These are phyloP conservation scores for Fusarium vanettenii DNA, from an alignment of 2,329 filamentous ascomycete genomes.

Conservation along the genomic window DNA sequence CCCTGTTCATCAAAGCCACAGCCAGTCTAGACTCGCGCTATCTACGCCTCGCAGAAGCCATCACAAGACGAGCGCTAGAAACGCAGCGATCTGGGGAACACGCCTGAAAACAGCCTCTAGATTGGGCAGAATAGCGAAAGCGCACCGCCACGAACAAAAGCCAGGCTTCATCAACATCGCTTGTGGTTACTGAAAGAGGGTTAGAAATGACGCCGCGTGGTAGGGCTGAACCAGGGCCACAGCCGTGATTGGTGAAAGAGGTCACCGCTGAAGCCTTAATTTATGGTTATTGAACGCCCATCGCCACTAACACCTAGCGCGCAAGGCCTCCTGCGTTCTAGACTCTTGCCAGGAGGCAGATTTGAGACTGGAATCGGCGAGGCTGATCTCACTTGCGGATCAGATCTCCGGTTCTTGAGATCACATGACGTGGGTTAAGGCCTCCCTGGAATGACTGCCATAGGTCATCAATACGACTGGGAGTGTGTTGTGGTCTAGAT, in stretches of 20 bases:
- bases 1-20: background rate
- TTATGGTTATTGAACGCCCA: slow-evolving; percentile 15
- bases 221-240: background rate
- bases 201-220: background rate
- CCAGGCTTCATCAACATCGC: background rate
- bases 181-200: background rate
- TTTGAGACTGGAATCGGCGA: background rate
- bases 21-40: background rate
- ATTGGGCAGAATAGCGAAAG: background rate
- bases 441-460: too few species aligned
- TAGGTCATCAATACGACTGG: too few species aligned
- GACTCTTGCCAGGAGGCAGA: background rate
- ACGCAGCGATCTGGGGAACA: background rate
- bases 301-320: background rate
- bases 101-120: background rate
- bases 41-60: background rate
- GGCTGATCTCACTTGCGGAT: background rate
- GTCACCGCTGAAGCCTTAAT: slow-evolving; percentile 1
- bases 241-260: background rate
- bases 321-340: background rate
- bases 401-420: background rate
- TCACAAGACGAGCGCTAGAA: background rate
- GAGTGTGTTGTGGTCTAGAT: too few species aligned
- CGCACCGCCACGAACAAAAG: background rate
- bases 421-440: background rate